These are phyloP conservation scores for Coniochaeta sp. DNA, from an alignment of 2,329 filamentous ascomycete genomes.

Conservation along the genomic window DNA sequence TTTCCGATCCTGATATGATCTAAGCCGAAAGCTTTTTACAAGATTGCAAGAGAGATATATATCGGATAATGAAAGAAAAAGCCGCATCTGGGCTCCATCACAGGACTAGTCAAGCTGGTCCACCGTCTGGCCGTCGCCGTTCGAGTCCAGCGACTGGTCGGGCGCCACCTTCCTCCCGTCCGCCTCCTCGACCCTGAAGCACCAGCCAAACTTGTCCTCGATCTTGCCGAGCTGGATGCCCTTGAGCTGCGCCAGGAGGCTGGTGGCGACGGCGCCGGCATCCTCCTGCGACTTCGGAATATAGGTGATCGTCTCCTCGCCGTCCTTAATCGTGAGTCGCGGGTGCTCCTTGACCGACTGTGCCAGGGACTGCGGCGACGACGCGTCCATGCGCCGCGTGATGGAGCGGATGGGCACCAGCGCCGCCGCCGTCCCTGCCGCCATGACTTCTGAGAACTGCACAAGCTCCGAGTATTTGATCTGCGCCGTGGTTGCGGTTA, in stretches of 20 bases:
- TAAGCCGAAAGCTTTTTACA: too few species aligned
- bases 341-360: conserved; percentile 24
- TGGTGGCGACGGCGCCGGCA: conserved; percentile 64
- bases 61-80: too few species aligned
- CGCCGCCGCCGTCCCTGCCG: conserved; percentile 84
- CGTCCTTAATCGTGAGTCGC: conserved; percentile 28
- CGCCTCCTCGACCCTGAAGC: conserved; percentile 35
- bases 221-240: conserved; percentile 79
- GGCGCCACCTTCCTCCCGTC: conserved; percentile 34
- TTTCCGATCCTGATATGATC: not conserved
- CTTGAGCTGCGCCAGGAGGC: conserved; percentile 69
- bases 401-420: conserved; percentile 90
- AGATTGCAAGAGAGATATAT: too few species aligned
- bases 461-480: conserved; percentile 53
- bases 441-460: conserved; percentile 73
- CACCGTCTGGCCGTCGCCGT: conserved; percentile 18
- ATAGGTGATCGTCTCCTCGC: conserved; percentile 46
- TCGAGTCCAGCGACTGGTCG: conserved; percentile 14
- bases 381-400: conserved; percentile 49
- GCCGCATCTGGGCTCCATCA: too few species aligned
- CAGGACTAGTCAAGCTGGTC: conserved; percentile 26
- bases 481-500: conserved; percentile 3
- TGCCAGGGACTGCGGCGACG: conserved; percentile 31
- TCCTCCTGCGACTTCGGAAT: conserved; percentile 52
- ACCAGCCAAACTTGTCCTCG: conserved; percentile 73